These are phyloP conservation scores for Globisporangium uncinulatum DNA, from an alignment of 352 stramenopile species.

Conservation along the genomic window DNA sequence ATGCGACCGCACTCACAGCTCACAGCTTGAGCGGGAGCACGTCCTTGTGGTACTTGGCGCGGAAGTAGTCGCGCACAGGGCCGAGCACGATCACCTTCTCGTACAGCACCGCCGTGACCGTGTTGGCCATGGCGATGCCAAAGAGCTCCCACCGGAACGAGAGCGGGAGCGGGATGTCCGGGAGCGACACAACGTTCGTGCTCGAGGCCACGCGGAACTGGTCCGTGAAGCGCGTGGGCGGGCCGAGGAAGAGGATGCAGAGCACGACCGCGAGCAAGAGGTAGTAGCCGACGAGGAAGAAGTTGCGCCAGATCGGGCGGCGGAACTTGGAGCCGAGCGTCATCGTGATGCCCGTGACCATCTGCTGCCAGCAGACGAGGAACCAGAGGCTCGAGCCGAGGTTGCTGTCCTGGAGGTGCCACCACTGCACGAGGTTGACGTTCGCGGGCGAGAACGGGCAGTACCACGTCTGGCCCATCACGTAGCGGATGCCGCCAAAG, in stretches of 20 bases:
- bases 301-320: slow-evolving; percentile 52
- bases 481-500: slow-evolving; percentile 48
- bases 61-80: slow-evolving; percentile 59
- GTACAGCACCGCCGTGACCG: slow-evolving; percentile 40
- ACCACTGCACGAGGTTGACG: slow-evolving; percentile 70
- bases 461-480: slow-evolving; percentile 59
- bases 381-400: slow-evolving; percentile 56
- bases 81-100: slow-evolving; percentile 64
- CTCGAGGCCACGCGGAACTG: slow-evolving; percentile 70
- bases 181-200: slow-evolving; percentile 64
- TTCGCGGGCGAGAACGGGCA: slow-evolving; percentile 61
- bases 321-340: slow-evolving; percentile 66
- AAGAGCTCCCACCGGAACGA: slow-evolving; percentile 64
- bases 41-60: slow-evolving; percentile 61
- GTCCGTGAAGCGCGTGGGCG: slow-evolving; percentile 51
- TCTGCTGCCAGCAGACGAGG: slow-evolving; percentile 63
- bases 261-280: slow-evolving; percentile 46
- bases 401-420: slow-evolving; percentile 66
- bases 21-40: slow-evolving; percentile 59
- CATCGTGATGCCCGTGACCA: slow-evolving; percentile 54
- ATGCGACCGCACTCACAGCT: slow-evolving; percentile 1
- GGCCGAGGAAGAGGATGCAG: slow-evolving; percentile 46
- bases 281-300: slow-evolving; percentile 64
- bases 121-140: slow-evolving; percentile 52
- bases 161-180: slow-evolving; percentile 56